phyloP scores from a whole-genome alignment of 2,329 filamentous ascomycete genomes.

The Purpureocillium lavendulum region DNA sequence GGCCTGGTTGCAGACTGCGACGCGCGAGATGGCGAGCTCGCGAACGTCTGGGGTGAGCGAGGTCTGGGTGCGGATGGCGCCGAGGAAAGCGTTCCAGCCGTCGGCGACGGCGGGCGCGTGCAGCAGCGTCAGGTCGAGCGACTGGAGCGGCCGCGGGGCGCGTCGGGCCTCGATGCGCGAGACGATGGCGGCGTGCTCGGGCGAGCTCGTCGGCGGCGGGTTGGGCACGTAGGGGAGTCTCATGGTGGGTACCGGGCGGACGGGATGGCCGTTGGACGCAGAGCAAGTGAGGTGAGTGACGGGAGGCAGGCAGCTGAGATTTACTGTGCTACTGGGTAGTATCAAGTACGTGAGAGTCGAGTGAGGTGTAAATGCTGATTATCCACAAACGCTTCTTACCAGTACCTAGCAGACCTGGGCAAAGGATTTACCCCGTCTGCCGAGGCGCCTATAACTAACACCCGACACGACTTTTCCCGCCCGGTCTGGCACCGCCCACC shows the following conservation, averaged over 20 bases:
- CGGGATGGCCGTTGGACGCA: no score
- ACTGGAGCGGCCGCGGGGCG: conserved; percentile 59
- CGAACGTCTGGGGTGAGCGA: conserved; percentile 47
- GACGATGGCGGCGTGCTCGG: conserved; percentile 49
- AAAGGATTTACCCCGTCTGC: background rate
- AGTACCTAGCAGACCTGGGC: background rate
- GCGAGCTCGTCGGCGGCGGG: conserved; percentile 34
- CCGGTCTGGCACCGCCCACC: no score
- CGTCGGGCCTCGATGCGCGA: conserved; percentile 57
- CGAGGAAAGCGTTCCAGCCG: conserved; percentile 66
- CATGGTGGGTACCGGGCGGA: conserved; percentile 45
- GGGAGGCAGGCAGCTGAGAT: no score
- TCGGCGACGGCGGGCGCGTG: conserved; percentile 68
- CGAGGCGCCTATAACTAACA: no score
- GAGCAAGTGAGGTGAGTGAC: no score
- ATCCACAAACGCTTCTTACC: no score
- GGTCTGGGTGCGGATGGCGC: conserved; percentile 50
- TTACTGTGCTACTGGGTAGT: no score
- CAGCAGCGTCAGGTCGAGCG: conserved; percentile 68
- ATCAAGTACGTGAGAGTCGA: no score
- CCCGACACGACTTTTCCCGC: no score
- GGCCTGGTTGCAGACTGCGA: conserved; percentile 71
- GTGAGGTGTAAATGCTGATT: no score
- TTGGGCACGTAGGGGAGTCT: conserved; percentile 57
- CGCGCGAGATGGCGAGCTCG: conserved; percentile 73